A percentile compares a stretch with the other conserved stretches of the same genome.
These are phyloP conservation scores for Waltergamsia citrina DNA, from an alignment of 2,329 filamentous ascomycete genomes.

Conservation along the genomic window DNA sequence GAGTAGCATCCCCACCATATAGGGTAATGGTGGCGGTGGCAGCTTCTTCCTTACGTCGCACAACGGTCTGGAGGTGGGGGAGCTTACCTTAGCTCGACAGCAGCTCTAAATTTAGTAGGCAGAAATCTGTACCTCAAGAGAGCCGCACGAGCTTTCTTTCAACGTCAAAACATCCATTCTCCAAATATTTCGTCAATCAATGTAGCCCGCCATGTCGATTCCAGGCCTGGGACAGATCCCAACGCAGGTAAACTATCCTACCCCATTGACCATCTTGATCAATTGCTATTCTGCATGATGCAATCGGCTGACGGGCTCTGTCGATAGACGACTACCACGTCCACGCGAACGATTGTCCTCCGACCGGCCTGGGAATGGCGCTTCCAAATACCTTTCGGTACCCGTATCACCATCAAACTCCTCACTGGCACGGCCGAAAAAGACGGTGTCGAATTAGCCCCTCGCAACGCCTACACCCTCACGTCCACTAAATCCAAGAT, in stretches of 20 bases:
- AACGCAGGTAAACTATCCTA: slow-evolving; percentile 35
- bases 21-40: too few species aligned
- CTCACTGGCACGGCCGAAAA: slow-evolving; percentile 79
- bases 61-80: too few species aligned
- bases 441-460: slow-evolving; percentile 88
- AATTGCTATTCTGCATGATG: background rate
- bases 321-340: slow-evolving; percentile 21
- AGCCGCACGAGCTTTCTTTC: slow-evolving; percentile 1
- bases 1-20: too few species aligned
- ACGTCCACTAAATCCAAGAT: slow-evolving; percentile 77
- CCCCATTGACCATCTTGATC: background rate
- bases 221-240: slow-evolving; percentile 63
- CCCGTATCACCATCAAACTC: slow-evolving; percentile 45
- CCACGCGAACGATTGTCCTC: slow-evolving; percentile 41
- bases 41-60: too few species aligned
- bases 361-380: slow-evolving; percentile 66
- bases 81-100: too few species aligned
- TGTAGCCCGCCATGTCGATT: slow-evolving; percentile 53
- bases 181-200: too few species aligned
- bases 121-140: too few species aligned
- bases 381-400: slow-evolving; percentile 55
- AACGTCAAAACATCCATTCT: background rate
- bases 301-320: slow-evolving; percentile 10
- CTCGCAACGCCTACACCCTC: slow-evolving; percentile 72
- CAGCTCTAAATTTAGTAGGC: too few species aligned